These are phyloP conservation scores for Aspergillus ustus DNA, from an alignment of 2,329 filamentous ascomycete species.

Conservation along the genomic window DNA sequence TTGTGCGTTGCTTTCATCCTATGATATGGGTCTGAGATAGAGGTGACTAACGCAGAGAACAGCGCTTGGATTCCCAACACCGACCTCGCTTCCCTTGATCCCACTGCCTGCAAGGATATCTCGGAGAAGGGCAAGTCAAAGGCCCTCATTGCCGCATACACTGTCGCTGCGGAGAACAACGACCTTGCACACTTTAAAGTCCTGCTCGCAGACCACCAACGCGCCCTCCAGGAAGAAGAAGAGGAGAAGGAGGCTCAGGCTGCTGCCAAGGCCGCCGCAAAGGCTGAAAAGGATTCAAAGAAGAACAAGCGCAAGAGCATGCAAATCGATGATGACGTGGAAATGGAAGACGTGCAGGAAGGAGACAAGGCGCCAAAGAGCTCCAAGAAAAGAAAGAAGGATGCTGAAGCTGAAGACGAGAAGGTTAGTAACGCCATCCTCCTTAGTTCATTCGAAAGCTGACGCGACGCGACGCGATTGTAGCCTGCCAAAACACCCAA, in stretches of 20 bases:
- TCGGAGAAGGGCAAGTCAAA: constrained; percentile 78
- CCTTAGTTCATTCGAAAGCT: not conserved
- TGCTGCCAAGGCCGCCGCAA: constrained; percentile 59
- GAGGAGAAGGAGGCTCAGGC: constrained; percentile 70
- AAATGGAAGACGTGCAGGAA: constrained; percentile 53
- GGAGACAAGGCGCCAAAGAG: constrained; percentile 58
- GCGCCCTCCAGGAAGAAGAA: constrained; percentile 59
- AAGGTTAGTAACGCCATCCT: constrained; percentile 57
- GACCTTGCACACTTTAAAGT: constrained; percentile 82
- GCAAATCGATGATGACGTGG: constrained; percentile 58
- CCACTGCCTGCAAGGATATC: constrained; percentile 70
- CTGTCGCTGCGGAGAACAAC: constrained; percentile 77
- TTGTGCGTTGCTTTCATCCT: constrained; percentile 70
- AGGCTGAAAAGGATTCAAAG: constrained; percentile 58
- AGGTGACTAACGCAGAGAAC: constrained; percentile 23
- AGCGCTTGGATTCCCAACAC: constrained; percentile 93
- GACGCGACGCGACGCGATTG: not conserved
- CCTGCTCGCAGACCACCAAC: constrained; percentile 66
- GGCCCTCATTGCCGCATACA: constrained; percentile 76
- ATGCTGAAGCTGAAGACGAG: constrained; percentile 65
- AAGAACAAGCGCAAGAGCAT: constrained; percentile 56
- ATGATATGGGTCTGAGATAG: constrained; percentile 4
- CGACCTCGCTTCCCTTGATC: constrained; percentile 76
- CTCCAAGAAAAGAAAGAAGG: constrained; percentile 82
- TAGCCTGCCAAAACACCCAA: constrained; percentile 70